These are phyloP conservation scores for Saccharum spontaneum DNA, from an alignment of 176 grass and related monocot genomes.

Conservation along the genomic window DNA sequence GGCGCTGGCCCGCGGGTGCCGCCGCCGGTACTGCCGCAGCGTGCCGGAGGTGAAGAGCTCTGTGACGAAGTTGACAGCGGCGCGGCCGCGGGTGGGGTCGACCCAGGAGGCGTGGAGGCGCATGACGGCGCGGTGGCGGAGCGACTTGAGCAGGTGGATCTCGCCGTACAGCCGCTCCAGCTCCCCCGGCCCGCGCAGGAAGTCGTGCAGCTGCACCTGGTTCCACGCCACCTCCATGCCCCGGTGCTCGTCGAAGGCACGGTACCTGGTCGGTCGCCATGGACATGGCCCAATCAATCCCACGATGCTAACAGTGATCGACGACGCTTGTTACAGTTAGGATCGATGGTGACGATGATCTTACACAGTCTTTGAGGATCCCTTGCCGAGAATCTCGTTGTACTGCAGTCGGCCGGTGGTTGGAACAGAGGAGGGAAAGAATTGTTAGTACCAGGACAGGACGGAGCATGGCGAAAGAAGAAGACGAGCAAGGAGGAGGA, in stretches of 20 bases:
- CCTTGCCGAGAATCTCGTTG: constrained; percentile 70
- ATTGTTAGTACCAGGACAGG: not conserved
- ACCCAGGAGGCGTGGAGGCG: constrained; percentile 65
- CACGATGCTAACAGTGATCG: too few relatives aligned
- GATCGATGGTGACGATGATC: not conserved
- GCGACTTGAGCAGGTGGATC: constrained; percentile 66
- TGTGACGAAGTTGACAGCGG: constrained; percentile 67
- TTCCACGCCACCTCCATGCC: constrained; percentile 83
- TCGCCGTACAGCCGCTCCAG: constrained; percentile 68
- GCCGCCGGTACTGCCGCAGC: constrained; percentile 56
- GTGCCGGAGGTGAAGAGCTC: constrained; percentile 83
- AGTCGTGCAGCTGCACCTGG: constrained; percentile 50
- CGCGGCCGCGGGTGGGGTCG: constrained; percentile 21
- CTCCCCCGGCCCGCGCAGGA: constrained; percentile 45
- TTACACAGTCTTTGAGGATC: constrained; percentile 73
- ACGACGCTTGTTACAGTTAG: too few relatives aligned
- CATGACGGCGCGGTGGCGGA: constrained; percentile 62
- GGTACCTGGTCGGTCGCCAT: constrained; percentile 43
- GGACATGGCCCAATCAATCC: not conserved
- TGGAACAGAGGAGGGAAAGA: not conserved
- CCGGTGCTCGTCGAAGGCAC: constrained; percentile 62
- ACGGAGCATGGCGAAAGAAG: not conserved
- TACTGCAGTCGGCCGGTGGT: constrained; percentile 34
- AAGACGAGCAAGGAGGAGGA: not conserved
- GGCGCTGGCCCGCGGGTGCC: constrained; percentile 45